Evolutionary conservation across 202 grass and related monocot genomes (phyloP), one percentile per base, ranked within the genome.

Genomic region (Schoenoplectus tabernaemontani): DNA sequence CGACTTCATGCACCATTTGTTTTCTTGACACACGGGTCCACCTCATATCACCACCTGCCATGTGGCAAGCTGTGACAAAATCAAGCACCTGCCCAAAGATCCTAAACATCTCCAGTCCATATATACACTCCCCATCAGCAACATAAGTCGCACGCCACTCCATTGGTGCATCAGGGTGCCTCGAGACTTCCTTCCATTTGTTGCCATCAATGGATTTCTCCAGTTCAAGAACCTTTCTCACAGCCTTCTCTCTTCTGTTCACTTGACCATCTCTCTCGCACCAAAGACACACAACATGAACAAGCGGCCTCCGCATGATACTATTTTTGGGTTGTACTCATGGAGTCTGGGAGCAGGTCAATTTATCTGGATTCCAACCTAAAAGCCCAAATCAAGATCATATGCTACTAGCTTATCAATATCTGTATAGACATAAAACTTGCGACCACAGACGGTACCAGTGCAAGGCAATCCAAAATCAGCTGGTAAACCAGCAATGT

Each of bases 31-130:
- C 26, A 26, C 94, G 86, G 47, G 59, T 64, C 94, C 94, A 94
- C 48, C 26, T 86, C 53, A 86, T 81, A 28, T 85, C 89, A 12
- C 58, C 34, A 15, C 79, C 78, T 4, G 20, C 77, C 33, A 93
- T 64, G 13, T 48, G 86, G 77, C 91, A 93, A 26, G 82, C 83
- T 12, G 94, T 97, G 7, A 91, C 83, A 50, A 97, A 97, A 67
- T 92, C 86, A 0, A 97, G 87, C 3, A 97, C 94, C 82, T 97
- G 90, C 74, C 94, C 91, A 60, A 97, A 97, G 46, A 97, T 86
- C 80, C 87, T 89, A 87, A 97, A 97, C 94, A 97, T 97, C 84
- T 97, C 94, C n/a, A 97, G 66, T 4, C 89, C 78, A 47, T 92
- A 97, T 46, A 97, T 86, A 22, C 50, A 86, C 81, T 82, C 86